These are phyloP conservation scores for Tetradesmus obliquus DNA, from an alignment of 139 green algal genomes.

Conservation along the genomic window DNA sequence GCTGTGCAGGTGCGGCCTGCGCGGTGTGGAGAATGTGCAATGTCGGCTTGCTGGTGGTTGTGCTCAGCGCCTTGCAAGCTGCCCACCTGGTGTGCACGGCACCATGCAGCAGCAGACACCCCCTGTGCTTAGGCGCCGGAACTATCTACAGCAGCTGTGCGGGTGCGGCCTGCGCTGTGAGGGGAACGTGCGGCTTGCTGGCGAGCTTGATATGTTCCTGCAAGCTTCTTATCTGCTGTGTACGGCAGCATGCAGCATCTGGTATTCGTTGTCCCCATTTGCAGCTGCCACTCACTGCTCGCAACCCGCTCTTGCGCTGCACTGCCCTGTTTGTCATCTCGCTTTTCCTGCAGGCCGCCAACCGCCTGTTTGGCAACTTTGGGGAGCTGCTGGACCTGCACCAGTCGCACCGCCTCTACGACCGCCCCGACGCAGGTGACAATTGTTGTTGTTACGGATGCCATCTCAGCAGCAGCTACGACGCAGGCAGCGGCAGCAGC, in stretches of 20 bases:
- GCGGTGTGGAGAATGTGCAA: background rate
- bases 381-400: conserved; percentile 48
- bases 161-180: conserved; percentile 51
- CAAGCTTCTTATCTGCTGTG: background rate
- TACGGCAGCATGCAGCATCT: no score
- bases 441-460: no score
- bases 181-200: background rate
- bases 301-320: background rate
- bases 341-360: background rate
- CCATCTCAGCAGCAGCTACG: no score
- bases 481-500: no score
- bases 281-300: background rate
- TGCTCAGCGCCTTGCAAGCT: background rate
- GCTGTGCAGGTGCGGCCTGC: conserved; percentile 64
- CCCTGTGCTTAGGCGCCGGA: background rate
- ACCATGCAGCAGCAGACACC: no score
- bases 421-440: conserved; percentile 42
- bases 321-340: background rate
- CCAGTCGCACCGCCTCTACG: conserved; percentile 17
- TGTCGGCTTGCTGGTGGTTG: background rate
- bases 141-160: conserved; percentile 65
- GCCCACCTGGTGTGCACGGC: background rate
- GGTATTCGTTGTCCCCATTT: background rate
- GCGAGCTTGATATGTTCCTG: background rate
- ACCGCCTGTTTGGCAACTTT: conserved; percentile 48